phyloP scores from a whole-genome alignment of 495 filamentous ascomycete genomes.

The Hyaloscypha finlandica region DNA sequence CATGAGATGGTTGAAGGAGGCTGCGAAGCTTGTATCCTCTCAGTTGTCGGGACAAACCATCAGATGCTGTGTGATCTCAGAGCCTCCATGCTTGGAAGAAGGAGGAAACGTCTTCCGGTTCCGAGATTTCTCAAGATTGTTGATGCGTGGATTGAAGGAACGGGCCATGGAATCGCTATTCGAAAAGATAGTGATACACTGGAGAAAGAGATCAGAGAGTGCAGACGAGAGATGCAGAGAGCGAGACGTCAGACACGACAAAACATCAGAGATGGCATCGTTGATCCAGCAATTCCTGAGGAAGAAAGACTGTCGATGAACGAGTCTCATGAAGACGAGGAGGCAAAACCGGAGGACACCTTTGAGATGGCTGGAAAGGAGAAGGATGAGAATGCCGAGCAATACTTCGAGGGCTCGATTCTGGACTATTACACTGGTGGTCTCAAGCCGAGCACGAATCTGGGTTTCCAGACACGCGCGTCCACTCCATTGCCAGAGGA shows the following conservation, averaged over 20 bases:
- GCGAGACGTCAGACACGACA: conserved; percentile 5
- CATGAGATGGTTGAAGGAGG: conserved; percentile 29
- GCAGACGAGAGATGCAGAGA: conserved; percentile 18
- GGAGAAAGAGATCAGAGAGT: conserved; percentile 13
- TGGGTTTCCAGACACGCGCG: neutral
- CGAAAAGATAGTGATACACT: conserved; percentile 5
- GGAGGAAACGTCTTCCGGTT: conserved; percentile 23
- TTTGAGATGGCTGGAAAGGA: conserved; percentile 4
- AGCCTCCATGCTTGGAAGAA: conserved; percentile 38
- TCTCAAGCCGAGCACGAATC: conserved; percentile 7
- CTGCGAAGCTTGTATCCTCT: conserved; percentile 50
- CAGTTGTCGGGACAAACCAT: conserved; percentile 41
- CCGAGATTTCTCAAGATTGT: conserved; percentile 40
- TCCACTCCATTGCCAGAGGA: neutral
- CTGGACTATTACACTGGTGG: conserved; percentile 20
- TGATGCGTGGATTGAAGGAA: conserved; percentile 43
- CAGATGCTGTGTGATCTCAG: conserved; percentile 40
- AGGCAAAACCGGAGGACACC: neutral
- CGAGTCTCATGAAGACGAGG: neutral
- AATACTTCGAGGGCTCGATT: conserved; percentile 22
- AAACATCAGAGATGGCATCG: conserved; percentile 1
- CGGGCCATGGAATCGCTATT: conserved; percentile 6
- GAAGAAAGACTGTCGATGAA: neutral
- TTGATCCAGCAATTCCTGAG: neutral
- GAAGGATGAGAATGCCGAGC: conserved; percentile 11